These are phyloP conservation scores for Thielaviopsis ethacetica DNA, from an alignment of 2,329 filamentous ascomycete genomes.

Conservation along the genomic window DNA sequence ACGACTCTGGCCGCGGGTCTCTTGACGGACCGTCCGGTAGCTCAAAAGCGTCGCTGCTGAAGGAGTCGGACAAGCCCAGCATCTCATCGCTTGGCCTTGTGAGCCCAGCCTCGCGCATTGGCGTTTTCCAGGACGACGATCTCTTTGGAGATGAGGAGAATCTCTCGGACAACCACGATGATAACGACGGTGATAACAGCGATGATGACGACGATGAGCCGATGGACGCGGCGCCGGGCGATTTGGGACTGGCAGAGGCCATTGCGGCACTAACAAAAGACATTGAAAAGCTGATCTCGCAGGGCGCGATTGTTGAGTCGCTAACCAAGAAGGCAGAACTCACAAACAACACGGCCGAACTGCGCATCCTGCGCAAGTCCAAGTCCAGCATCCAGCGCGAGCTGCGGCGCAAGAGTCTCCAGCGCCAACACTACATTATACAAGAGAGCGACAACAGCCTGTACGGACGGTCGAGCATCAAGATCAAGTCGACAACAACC, in stretches of 20 bases:
- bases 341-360: conserved; percentile 88
- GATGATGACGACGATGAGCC: conserved; percentile 62
- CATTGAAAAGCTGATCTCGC: conserved; percentile 73
- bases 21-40: conserved; percentile 28
- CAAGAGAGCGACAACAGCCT: conserved; percentile 97
- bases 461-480: conserved; percentile 77
- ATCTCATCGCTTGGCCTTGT: conserved; percentile 84
- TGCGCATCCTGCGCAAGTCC: conserved; percentile 83
- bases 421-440: conserved; percentile 89
- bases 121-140: conserved; percentile 87
- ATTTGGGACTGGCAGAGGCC: conserved; percentile 83
- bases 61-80: conserved; percentile 56
- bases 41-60: conserved; percentile 19
- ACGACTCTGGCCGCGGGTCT: conserved; percentile 43
- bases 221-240: conserved; percentile 84
- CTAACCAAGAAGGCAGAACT: conserved; percentile 86
- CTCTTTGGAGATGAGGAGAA: conserved; percentile 81
- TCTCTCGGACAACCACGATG: conserved; percentile 71
- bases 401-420: conserved; percentile 83
- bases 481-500: conserved; percentile 84
- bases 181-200: conserved; percentile 40
- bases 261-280: conserved; percentile 77
- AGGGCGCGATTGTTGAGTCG: conserved; percentile 83
- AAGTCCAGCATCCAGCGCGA: conserved; percentile 87
- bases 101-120: conserved; percentile 69